Evolutionary conservation across 495 filamentous ascomycete species (phyloP).

Genomic region (Achaetomiella virescens): DNA sequence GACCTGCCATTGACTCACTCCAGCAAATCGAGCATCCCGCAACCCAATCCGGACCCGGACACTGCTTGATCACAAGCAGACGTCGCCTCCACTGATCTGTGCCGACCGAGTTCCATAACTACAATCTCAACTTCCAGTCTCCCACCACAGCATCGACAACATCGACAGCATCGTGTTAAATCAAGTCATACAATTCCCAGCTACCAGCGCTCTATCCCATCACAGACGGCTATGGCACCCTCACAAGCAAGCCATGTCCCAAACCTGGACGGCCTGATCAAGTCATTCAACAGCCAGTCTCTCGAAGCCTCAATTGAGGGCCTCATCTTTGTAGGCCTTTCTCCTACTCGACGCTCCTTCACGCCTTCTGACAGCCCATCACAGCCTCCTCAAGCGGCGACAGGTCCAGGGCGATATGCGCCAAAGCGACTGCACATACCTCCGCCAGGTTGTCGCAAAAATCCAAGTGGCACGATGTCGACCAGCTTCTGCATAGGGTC

Average conservation of each 20-base stretch:
- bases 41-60: background rate
- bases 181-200: background rate
- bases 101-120: no score
- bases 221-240: slow-evolving; percentile 33
- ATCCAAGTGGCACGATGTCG: slow-evolving; percentile 63
- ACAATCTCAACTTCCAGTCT: no score
- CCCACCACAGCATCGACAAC: no score
- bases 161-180: background rate
- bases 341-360: background rate
- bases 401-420: slow-evolving; percentile 83
- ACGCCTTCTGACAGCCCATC: background rate
- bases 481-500: slow-evolving; percentile 69
- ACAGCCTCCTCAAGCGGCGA: slow-evolving; percentile 78
- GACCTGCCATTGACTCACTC: slow-evolving; percentile 11
- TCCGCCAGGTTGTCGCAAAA: slow-evolving; percentile 76
- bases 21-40: background rate
- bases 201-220: background rate
- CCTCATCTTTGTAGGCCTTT: background rate
- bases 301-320: slow-evolving; percentile 26
- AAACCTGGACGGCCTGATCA: slow-evolving; percentile 66
- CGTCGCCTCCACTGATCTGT: background rate
- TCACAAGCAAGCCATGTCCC: slow-evolving; percentile 50
- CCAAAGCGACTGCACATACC: slow-evolving; percentile 78
- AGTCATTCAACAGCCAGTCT: slow-evolving; percentile 61
- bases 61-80: background rate